Evolutionary conservation across 2,329 filamentous ascomycete species (phyloP).

Genomic region (Zasmidium citrigriseum): DNA sequence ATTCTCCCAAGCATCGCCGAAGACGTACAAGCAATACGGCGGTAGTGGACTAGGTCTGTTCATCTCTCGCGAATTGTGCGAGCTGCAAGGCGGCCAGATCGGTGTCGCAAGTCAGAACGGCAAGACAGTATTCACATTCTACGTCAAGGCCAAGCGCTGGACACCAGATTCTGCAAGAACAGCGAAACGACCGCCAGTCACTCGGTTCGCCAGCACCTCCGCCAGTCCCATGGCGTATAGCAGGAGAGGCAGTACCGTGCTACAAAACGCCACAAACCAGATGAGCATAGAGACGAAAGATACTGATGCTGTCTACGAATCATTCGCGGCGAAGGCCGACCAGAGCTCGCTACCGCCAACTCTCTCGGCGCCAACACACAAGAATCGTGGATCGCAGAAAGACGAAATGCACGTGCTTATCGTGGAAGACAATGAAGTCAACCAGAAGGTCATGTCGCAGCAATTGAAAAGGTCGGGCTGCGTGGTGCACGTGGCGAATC

Average conservation of each 20-base stretch:
- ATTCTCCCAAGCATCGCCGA: constrained; percentile 39
- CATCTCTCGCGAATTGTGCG: constrained; percentile 48
- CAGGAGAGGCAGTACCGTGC: constrained; percentile 24
- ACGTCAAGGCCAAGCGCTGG: constrained; percentile 39
- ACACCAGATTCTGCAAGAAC: constrained; percentile 4
- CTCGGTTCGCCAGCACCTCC: constrained; percentile 25
- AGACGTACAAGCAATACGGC: constrained; percentile 43
- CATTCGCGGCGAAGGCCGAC: constrained; percentile 14
- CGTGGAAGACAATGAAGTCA: constrained; percentile 37
- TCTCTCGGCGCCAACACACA: not conserved
- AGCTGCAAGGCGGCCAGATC: constrained; percentile 47
- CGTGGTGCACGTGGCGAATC: constrained; percentile 33
- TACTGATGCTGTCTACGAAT: constrained; percentile 10
- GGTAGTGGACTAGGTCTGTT: constrained; percentile 48
- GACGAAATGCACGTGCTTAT: constrained; percentile 31
- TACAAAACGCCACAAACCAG: constrained; percentile 14
- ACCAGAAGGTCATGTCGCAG: constrained; percentile 35
- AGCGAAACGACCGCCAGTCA: constrained; percentile 1
- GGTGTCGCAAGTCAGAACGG: constrained; percentile 43
- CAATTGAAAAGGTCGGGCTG: constrained; percentile 31
- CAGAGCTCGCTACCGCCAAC: constrained; percentile 1
- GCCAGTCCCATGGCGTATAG: constrained; percentile 28
- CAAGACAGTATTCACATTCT: constrained; percentile 50
- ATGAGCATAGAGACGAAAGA: constrained; percentile 4
- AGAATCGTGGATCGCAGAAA: not conserved